Base-by-base conservation (phyloP, 176 grass and related monocot species). In the Avena eriantha region DNA sequence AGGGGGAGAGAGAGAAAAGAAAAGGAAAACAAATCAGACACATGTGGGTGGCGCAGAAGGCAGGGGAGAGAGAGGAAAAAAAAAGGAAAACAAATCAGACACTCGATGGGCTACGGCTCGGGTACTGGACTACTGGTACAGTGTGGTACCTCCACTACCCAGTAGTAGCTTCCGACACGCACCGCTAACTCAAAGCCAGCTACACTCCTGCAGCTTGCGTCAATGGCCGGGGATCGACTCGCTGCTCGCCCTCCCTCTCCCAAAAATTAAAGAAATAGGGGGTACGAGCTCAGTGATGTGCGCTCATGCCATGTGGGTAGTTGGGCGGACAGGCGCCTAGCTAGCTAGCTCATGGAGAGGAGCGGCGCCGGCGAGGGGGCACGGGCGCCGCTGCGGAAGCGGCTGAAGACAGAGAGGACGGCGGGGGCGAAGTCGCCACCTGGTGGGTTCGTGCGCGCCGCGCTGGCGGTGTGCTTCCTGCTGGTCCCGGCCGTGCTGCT, bases 401-500 rank as follows among this genome's bases (percentile, higher is more conserved):
- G 51, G 43, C 43, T 14, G 54, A 41, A 49, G 66, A 60, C 12
- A 4, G 18, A 45, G 78, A 22, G 10, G 23, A 11, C 33, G 17
- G 17, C 21, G 48, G 63, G 16, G 36, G 49, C 23, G 24, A 60
- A 78, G 65, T 22, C n/a, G 19, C 31, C 74, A 16, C 53, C 9
- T 22, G 36, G 36, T 11, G 31, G 51, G 29, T 8, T 46, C 23
- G 7, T 33, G 29, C 29, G 29, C 8, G 69, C 18, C 35, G 75
- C 45, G 21, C 54, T 79, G 33, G 22, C 16, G 10, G 22, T 65
- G 66, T 84, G 76, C 87, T 84, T 89, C 79, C 16, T 80, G 45
- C n/a, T 58, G 10, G 47, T 69, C 72, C 69, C 87, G 66, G 74
- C 66, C 43, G 55, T 89, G 75, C 75, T 89, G 81, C 43, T 89